Evolutionary conservation across 1,284 basidiomycete genomes (phyloP), one percentile per base, ranked within the genome.

Genomic region (Ustilago vetiveriae): DNA sequence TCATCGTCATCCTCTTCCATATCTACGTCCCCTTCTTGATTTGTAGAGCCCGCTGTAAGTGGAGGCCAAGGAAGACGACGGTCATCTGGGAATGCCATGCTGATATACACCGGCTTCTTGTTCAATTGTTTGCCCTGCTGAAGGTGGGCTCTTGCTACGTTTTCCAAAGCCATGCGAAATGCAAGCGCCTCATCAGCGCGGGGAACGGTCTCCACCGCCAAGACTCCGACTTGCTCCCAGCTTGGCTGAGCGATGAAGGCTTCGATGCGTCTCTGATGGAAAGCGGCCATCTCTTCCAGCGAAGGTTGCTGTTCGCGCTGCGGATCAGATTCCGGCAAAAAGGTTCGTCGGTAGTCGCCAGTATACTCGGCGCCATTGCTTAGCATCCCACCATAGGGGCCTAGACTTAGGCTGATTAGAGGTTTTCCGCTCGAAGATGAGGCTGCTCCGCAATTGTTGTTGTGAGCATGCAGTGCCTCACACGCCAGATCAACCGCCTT

Each of bases 171-270:
- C 27, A 54, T 40, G 2, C 63, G 54, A 51, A 77, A 75, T 13
- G 75, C 76, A 4, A 58, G 39, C 17, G 72, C 75, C 42, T 79
- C 76, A 42, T 78, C 76, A 3, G 69, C 50, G 19, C 76, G 59
- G 6, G 76, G 76, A 2, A 79, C 59, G 6, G 76, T 79, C 46
- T 79, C 76, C 16, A 79, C 62, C 4, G 76, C 69, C 13, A 79
- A 32, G 5, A 77, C 30, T n/a, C 75, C 76, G 21, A 78, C 65
- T 4, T 56, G 21, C 6, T 49, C 37, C 70, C 73, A 77, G 45
- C 60, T 49, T 3, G 57, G 45, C 17, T 59, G 52, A 3, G 50
- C 44, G 1, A 67, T 40, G 22, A 74, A 71, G 1, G 67, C 57
- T 29, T 68, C 59, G 30, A 74, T 52, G 3, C 72, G 50, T 23